Evolutionary conservation across 345 rosid genomes (phyloP).

Genomic region (Gossypium rotundifolium): DNA sequence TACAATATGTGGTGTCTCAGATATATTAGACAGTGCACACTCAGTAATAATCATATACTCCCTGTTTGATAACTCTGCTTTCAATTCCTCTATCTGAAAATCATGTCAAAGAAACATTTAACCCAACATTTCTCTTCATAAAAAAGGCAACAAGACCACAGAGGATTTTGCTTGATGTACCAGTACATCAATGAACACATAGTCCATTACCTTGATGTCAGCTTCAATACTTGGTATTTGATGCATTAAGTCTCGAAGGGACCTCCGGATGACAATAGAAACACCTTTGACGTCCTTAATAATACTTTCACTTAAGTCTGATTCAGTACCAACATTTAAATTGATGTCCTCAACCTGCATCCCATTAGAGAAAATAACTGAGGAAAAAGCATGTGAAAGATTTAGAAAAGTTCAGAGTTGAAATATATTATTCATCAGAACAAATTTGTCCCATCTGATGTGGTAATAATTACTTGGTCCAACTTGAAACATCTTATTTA

Average conservation of each 20-base stretch:
- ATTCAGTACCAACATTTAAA: slow-evolving; percentile 81
- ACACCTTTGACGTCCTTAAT: slow-evolving; percentile 87
- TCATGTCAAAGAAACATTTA: slow-evolving; percentile 15
- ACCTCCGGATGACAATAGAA: slow-evolving; percentile 70
- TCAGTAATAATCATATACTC: slow-evolving; percentile 90
- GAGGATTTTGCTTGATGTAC: not conserved
- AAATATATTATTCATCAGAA: not conserved
- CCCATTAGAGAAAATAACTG: not conserved
- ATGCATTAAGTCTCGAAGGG: slow-evolving; percentile 88
- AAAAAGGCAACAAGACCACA: not conserved
- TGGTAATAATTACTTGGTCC: not conserved
- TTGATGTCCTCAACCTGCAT: slow-evolving; percentile 84
- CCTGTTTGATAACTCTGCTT: slow-evolving; percentile 70
- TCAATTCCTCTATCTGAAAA: slow-evolving; percentile 75
- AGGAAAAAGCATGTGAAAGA: not conserved
- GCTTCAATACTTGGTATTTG: slow-evolving; percentile 71
- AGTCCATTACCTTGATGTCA: slow-evolving; percentile 52
- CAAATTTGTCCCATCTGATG: not conserved
- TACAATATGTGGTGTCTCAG: slow-evolving; percentile 61
- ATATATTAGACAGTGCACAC: slow-evolving; percentile 78
- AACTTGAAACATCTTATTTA: not conserved
- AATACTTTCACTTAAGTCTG: slow-evolving; percentile 80
- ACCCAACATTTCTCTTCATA: slow-evolving; percentile 9
- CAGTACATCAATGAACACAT: slow-evolving; percentile 13
- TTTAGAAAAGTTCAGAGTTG: not conserved